A percentile compares a stretch with the other conserved stretches of the same genome.
Evolutionary conservation across 306 rosid species (phyloP).

Genomic region (Vigna radiata): DNA sequence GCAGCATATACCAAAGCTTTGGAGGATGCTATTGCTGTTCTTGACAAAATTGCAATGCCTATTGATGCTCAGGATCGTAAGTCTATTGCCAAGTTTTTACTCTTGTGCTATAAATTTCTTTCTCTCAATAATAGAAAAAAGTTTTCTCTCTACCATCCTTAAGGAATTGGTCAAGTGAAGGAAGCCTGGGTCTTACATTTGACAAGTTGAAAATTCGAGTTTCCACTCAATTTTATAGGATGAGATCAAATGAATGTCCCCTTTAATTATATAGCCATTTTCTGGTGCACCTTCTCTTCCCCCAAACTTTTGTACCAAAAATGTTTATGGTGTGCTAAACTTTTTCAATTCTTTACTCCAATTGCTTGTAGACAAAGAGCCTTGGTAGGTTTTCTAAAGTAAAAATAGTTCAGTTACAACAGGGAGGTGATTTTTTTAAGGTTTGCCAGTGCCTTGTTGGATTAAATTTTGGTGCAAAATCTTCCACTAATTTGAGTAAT

Average conservation of each 20-base stretch:
- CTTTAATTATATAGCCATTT: not conserved
- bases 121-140: constrained; percentile 3
- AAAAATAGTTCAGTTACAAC: constrained; percentile 13
- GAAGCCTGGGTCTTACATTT: not conserved
- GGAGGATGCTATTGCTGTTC: constrained; percentile 91
- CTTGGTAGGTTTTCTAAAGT: not conserved
- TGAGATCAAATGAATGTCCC: not conserved
- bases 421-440: constrained; percentile 28
- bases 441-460: not conserved
- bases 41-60: constrained; percentile 92
- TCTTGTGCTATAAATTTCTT: not conserved
- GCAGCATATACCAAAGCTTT: constrained; percentile 95
- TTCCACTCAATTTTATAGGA: not conserved
- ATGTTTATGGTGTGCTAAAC: not conserved
- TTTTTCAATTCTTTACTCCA: constrained; percentile 23
- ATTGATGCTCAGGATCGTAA: constrained; percentile 89
- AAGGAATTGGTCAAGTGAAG: not conserved
- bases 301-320: not conserved
- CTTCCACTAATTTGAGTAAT: constrained; percentile 1
- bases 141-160: not conserved
- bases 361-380: constrained; percentile 27
- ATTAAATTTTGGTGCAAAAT: constrained; percentile 8
- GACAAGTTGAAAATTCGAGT: not conserved
- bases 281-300: not conserved
- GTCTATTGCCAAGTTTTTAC: constrained; percentile 39